Base-by-base conservation (phyloP, 1,139 yeast species). In the Geotrichum cucujoidarum region DNA sequence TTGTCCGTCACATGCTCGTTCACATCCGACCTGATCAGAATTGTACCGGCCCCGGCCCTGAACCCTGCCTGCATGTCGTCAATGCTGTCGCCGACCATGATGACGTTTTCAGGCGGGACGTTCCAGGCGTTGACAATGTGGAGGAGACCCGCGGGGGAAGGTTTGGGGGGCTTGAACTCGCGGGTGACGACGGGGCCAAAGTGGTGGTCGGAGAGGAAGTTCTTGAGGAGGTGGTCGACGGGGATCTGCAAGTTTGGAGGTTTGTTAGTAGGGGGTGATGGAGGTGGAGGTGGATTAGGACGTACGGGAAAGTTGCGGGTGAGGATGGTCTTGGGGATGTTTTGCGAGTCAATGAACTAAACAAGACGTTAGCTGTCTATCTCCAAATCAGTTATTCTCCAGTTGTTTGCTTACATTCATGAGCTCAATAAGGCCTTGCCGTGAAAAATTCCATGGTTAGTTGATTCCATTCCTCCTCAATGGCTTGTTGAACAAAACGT, bases 41-140 rank as follows among this genome's bases (percentile, higher is more conserved):
- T 68, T 0, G 84, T 74, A 2, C 73, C 68, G 40, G 77, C 74
- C 0, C 86, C 86, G 0, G 86, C 86, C 7, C 67, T 57, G 33
- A 69, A 61, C 2, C 84, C 87, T 16, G 83, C 77, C 40, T 59
- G 64, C 79, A 81, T 77, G 59, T 81, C 87, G 60, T 81, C 87
- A 33, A 69, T 64, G 0, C 85, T 80, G 58, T 81, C 87, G 17
- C 87, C 87, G 7, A 81, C 82, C 87, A 81, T 81, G n/a, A 80
- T 59, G 25, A 80, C 57, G 38, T 74, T 67, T 20, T 63, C 55
- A 0, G 83, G 75, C 1, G 62, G 56, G 7, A 74, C 61, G 29
- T 40, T 41, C 78, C 82, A 75, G 3, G 59, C 50, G 16, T 66
- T 53, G 2, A 80, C 74, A 20, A 81, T 80, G 53, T 78, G 76